phyloP scores from a whole-genome alignment of 2,329 filamentous ascomycete species.

The Ophiocordyceps australis region DNA sequence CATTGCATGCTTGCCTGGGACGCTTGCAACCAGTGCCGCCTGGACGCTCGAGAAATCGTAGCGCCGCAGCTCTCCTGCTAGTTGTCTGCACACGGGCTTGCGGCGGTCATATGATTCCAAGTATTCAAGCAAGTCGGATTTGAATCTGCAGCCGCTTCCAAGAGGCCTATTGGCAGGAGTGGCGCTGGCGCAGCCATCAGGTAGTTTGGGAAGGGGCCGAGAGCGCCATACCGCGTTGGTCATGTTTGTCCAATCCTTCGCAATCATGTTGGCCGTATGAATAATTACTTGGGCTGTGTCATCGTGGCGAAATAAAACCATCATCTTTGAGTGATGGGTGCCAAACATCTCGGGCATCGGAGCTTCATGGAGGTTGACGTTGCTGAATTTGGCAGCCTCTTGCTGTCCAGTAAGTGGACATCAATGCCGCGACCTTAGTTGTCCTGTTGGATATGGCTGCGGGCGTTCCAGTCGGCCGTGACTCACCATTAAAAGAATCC shows the following conservation, averaged over 20 bases:
- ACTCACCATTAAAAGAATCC: slow-evolving; percentile 36
- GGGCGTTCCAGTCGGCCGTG: too few relatives aligned
- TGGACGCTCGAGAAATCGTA: slow-evolving; percentile 55
- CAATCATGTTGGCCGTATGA: slow-evolving; percentile 85
- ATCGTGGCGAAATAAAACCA: slow-evolving; percentile 65
- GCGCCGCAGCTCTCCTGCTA: slow-evolving; percentile 36
- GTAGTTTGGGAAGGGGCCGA: slow-evolving; percentile 41
- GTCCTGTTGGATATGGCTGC: too few relatives aligned
- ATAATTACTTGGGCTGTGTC: slow-evolving; percentile 63
- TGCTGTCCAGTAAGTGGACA: slow-evolving; percentile 23
- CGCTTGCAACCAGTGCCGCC: slow-evolving; percentile 60
- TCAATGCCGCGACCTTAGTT: too few relatives aligned
- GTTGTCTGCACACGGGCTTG: slow-evolving; percentile 28
- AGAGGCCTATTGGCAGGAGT: too few relatives aligned
- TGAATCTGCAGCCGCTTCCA: slow-evolving; percentile 55
- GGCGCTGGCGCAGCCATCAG: too few relatives aligned
- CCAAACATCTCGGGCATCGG: slow-evolving; percentile 74
- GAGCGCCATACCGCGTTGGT: slow-evolving; percentile 70
- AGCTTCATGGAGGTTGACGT: slow-evolving; percentile 53
- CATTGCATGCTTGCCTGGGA: slow-evolving; percentile 47
- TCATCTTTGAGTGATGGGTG: slow-evolving; percentile 77
- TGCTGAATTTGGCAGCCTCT: slow-evolving; percentile 40
- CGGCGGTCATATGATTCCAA: slow-evolving; percentile 47
- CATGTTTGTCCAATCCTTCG: slow-evolving; percentile 75
- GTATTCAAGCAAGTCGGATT: slow-evolving; percentile 57